Percentiles rank a stretch among this genome's conserved stretches.
Conservation (phyloP, 1,139 yeast species). For the Saccharomyces hybrid region DNA sequence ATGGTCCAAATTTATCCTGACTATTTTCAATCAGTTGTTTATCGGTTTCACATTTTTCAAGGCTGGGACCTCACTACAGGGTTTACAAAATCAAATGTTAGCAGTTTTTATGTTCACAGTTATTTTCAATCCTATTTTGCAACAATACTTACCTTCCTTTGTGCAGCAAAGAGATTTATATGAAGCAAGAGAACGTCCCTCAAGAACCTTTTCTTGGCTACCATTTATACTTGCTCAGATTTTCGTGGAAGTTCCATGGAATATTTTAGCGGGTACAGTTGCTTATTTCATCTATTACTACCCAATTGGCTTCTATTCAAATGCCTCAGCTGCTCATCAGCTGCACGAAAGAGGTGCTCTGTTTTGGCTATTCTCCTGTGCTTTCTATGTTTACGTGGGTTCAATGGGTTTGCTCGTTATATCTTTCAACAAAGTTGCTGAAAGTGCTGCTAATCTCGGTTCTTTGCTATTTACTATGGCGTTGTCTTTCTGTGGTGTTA, state of each 20-base stretch:
- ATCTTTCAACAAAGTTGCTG: slow-evolving; percentile 48
- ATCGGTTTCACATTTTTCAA: slow-evolving; percentile 70
- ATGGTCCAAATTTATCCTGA: slow-evolving; percentile 45
- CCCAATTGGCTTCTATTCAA: slow-evolving; percentile 59
- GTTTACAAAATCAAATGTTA: slow-evolving; percentile 56
- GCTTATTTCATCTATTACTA: slow-evolving; percentile 70
- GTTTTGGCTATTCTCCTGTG: slow-evolving; percentile 47
- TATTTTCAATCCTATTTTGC: slow-evolving; percentile 50
- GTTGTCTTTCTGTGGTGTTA: slow-evolving; percentile 72
- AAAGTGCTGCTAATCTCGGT: slow-evolving; percentile 62
- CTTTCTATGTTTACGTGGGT: slow-evolving; percentile 50
- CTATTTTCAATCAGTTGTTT: slow-evolving; percentile 44
- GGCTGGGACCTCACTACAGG: slow-evolving; percentile 51
- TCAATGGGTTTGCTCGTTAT: slow-evolving; percentile 53
- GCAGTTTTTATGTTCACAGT: slow-evolving; percentile 57
- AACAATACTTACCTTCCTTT: slow-evolving; percentile 65
- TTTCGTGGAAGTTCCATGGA: slow-evolving; percentile 67
- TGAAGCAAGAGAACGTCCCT: slow-evolving; percentile 79
- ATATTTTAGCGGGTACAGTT: slow-evolving; percentile 52
- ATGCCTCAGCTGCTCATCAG: slow-evolving; percentile 46
- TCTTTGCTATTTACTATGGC: slow-evolving; percentile 56
- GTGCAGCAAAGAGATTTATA: slow-evolving; percentile 64
- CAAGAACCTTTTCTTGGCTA: slow-evolving; percentile 53
- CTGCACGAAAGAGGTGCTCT: slow-evolving; percentile 52
- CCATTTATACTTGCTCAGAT: slow-evolving; percentile 50